Conservation (phyloP, 1,284 basidiomycete species). For the Ganoderma sp. region DNA sequence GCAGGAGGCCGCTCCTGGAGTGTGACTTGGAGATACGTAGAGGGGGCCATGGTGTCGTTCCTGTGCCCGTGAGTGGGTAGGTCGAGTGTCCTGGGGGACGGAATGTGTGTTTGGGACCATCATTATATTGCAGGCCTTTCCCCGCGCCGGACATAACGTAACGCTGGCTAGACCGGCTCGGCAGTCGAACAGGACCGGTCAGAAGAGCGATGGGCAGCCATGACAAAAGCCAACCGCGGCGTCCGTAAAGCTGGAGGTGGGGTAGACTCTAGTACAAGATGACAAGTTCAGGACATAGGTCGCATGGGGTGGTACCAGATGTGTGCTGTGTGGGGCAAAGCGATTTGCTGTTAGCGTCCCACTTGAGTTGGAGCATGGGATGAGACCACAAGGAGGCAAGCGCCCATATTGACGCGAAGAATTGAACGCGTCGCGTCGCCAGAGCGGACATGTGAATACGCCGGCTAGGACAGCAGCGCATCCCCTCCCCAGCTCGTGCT, state of each 20-base stretch:
- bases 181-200: conserved; percentile 6
- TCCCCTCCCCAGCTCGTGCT: not conserved
- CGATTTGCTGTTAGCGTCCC: too few species aligned
- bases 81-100: not conserved
- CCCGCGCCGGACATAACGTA: conserved; percentile 1
- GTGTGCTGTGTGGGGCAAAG: too few species aligned
- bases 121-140: not conserved
- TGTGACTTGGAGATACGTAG: conserved; percentile 68
- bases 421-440: conserved; percentile 15
- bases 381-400: not conserved
- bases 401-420: not conserved
- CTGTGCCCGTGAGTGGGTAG: not conserved
- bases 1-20: conserved; percentile 74
- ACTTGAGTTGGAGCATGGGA: not conserved
- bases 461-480: conserved; percentile 22
- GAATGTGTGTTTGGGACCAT: not conserved
- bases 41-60: conserved; percentile 39
- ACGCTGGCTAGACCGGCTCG: conserved; percentile 7
- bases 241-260: not conserved
- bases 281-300: not conserved
- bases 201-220: not conserved
- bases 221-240: not conserved
- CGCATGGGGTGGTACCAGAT: not conserved
- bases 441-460: conserved; percentile 26
- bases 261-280: not conserved